Conservation (phyloP, 495 filamentous ascomycete species). For the Tirmania nivea region DNA sequence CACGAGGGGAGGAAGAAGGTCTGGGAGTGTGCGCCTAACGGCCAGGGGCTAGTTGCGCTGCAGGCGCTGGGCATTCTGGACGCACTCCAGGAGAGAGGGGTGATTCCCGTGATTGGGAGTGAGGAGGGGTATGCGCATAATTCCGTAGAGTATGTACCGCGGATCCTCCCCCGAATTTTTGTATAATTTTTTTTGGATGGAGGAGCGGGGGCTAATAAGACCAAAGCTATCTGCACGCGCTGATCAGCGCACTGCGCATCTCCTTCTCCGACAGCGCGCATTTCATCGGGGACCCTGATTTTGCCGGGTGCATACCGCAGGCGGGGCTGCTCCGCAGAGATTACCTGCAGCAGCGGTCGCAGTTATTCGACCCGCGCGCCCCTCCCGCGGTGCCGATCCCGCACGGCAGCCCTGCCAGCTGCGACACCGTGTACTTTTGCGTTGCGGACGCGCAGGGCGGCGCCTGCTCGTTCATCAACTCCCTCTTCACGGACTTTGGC, state of each 20-base stretch:
- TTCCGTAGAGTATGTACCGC: slow-evolving; percentile 17
- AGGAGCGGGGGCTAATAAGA: no score
- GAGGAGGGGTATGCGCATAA: slow-evolving; percentile 12
- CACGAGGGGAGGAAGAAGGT: slow-evolving; percentile 25
- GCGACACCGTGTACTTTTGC: slow-evolving; percentile 88
- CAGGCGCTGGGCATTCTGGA: slow-evolving; percentile 86
- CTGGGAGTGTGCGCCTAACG: slow-evolving; percentile 97
- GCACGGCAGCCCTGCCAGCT: slow-evolving; percentile 45
- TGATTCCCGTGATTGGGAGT: slow-evolving; percentile 31
- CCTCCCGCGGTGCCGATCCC: slow-evolving; percentile 32
- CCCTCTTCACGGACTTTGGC: slow-evolving; percentile 80
- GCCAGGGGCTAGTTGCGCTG: slow-evolving; percentile 84
- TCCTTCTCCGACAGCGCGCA: slow-evolving; percentile 78
- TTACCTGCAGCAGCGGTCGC: slow-evolving; percentile 48
- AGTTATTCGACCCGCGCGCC: slow-evolving; percentile 40
- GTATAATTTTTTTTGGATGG: no score
- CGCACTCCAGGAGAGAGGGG: slow-evolving; percentile 48
- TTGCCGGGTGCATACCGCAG: slow-evolving; percentile 39
- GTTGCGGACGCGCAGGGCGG: slow-evolving; percentile 63
- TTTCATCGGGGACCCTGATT: slow-evolving; percentile 65
- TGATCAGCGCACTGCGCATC: slow-evolving; percentile 78
- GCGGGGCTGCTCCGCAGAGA: slow-evolving; percentile 34
- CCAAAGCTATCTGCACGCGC: slow-evolving; percentile 66
- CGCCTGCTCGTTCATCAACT: slow-evolving; percentile 88
- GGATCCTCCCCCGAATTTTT: no score